Evolutionary conservation across 768 basidiomycete genomes (phyloP), one percentile per base, ranked within the genome.

Genomic region (Boletus barrowsii): DNA sequence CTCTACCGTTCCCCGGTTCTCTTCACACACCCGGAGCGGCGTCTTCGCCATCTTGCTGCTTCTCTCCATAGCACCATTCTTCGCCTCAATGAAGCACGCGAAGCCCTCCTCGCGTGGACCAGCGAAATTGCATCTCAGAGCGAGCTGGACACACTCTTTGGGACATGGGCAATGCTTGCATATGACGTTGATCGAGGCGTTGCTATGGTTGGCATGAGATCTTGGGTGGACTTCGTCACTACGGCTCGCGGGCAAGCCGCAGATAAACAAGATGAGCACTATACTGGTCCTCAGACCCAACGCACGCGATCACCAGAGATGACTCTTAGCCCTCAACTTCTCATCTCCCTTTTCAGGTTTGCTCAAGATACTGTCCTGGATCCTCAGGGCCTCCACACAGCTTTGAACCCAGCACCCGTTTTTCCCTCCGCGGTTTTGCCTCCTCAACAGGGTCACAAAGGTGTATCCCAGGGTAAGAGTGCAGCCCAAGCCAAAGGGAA

Each of bases 1-100:
- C 73, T 93, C 33, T 90, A 97, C 69, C 93, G 96, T 70, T 72
- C 89, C n/a, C 85, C 94, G 0, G 76, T 87, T 1, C 77, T 97
- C 15, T 83, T 93, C 49, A 75, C 90, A 32, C 90, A 95, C 58
- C 83, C 91, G 0, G 86, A 88, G 10, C 83, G 92, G 33, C 83
- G 90, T 40, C 76, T 94, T 44, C 87, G 86, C 10, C 67, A 77
- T 29, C 78, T 83, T 5, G 78, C 84, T 29, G 82, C 80, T 39
- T 76, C 75, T 1, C 66, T 89, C 3, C 91, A 96, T 58, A 62
- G 79, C 0, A 78, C 83, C 8, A 72, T 97, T 13, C 77, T 95
- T 3, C 76, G 78, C 4, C 77, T 88, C 4, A 68, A 79, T 0
- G 52, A 72, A 26, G 67, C 83, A 40, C 71, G 78, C 40, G 71